These are phyloP conservation scores for Cutaneotrichosporon cyanovorans DNA, from an alignment of 1,284 basidiomycete genomes.

Conservation along the genomic window DNA sequence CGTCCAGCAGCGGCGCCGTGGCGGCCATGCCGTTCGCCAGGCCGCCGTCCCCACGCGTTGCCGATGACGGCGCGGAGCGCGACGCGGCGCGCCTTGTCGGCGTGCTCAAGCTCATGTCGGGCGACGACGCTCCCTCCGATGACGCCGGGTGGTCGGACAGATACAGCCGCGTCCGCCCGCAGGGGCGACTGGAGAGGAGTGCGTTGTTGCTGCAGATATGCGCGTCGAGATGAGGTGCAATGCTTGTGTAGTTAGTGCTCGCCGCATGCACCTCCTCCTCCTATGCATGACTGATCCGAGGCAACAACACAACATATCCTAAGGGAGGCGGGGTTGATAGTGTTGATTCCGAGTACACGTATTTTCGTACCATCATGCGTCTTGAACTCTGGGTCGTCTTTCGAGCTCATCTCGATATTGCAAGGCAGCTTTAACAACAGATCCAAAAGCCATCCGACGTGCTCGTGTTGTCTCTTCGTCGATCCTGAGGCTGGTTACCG, in stretches of 20 bases:
- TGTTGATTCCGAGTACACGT: neutral
- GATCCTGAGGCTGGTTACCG: too few relatives aligned
- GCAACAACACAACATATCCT: neutral
- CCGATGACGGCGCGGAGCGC: constrained; percentile 15
- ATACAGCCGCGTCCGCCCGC: constrained; percentile 1
- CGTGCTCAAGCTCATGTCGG: constrained; percentile 11
- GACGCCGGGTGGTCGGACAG: neutral
- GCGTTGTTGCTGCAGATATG: too few relatives aligned
- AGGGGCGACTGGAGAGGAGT: neutral
- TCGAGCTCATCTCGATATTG: too few relatives aligned
- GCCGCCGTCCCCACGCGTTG: constrained; percentile 5
- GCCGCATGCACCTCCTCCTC: neutral
- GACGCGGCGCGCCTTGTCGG: constrained; percentile 15
- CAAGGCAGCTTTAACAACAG: too few relatives aligned
- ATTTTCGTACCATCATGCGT: neutral
- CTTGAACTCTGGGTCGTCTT: too few relatives aligned
- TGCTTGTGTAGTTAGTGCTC: too few relatives aligned
- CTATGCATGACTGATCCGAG: neutral
- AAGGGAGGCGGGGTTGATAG: too few relatives aligned
- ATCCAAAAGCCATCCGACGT: too few relatives aligned
- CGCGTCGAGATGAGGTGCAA: neutral
- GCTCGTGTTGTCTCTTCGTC: too few relatives aligned
- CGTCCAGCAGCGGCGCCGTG: constrained; percentile 4
- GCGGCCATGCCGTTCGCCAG: neutral
- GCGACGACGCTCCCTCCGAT: neutral